Base-by-base conservation (phyloP, 148 eudicot genomes). In the Cornus florida region DNA sequence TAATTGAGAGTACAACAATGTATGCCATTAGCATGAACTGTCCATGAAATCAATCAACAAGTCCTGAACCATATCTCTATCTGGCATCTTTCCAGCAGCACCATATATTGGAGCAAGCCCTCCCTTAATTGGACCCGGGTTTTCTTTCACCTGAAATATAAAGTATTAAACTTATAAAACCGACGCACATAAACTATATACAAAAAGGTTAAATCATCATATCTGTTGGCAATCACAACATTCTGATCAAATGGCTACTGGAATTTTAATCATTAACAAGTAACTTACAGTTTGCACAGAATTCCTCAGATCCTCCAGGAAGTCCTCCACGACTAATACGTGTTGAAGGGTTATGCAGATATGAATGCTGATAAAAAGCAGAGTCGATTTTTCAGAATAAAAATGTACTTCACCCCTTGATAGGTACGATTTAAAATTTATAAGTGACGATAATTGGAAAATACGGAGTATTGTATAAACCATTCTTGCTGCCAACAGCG, bases 101-200 rank as follows among this genome's bases (percentile, higher is more conserved):
- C 99, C 99, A 80, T 97, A 97, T 86, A 97, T 90, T 28, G 99
- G 99, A 69, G 98, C 98, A 65, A 94, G 87, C 65, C 99, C 99
- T 84, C 99, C 99, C 46, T 67, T 90, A 0, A 94, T 78, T 17
- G 99, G 97, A 72, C 99, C 99, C 0, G 99, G 98, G 83, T 94
- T 96, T 78, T 70, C 83, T 84, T 90, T 96, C 14, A 93, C 97
- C 98, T 93, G 83, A 75, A 75, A 80, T 1, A 32, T 32, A n/a
- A 59, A 16, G 23, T 50, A 53, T 32, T n/a, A 23, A 48, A 35
- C 39, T 48, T n/a, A 16, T 3, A 35, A 62, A 67, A 28, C 28
- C 28, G 28, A 28, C 28, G 28, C 28, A 28, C 1, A 28, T 28
- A 62, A 24, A 62, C 23, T 19, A 53, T 1, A 53, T 53, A 3